Conservation (phyloP, 768 basidiomycete genomes). For the Zangia roseola region DNA sequence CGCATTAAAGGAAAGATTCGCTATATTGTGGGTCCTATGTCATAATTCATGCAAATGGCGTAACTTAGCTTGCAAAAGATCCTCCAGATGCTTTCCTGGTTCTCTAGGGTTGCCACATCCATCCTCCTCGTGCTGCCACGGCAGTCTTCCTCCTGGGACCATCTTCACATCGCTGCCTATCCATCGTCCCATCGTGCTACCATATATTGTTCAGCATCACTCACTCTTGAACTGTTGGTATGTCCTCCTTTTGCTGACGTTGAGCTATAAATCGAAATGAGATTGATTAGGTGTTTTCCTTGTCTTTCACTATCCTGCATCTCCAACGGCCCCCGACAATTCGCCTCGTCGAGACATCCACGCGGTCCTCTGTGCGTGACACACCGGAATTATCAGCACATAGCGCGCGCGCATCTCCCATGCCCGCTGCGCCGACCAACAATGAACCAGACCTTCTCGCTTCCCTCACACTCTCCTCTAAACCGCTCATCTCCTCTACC, state of each 20-base stretch:
- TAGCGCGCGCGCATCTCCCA: conserved; percentile 27
- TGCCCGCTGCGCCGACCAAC: conserved; percentile 17
- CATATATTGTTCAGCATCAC: conserved; percentile 46
- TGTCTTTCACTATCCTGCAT: conserved; percentile 55
- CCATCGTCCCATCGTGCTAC: conserved; percentile 36
- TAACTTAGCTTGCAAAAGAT: conserved; percentile 37
- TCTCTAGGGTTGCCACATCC: conserved; percentile 51
- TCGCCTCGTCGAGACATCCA: conserved; percentile 62
- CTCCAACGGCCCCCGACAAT: conserved; percentile 70
- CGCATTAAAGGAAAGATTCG: conserved; percentile 60
- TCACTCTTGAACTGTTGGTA: conserved; percentile 57
- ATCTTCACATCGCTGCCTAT: conserved; percentile 35
- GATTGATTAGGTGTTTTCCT: conserved; percentile 49
- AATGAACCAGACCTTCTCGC: conserved; percentile 61
- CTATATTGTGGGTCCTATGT: conserved; percentile 54
- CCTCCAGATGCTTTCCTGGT: conserved; percentile 61
- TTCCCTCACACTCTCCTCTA: conserved; percentile 61
- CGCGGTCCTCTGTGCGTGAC: conserved; percentile 35
- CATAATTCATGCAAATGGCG: not conserved
- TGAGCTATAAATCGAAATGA: not conserved
- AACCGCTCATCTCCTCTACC: conserved; percentile 48
- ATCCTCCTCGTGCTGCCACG: conserved; percentile 42
- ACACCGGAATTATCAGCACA: conserved; percentile 38
- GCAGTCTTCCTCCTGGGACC: conserved; percentile 41
- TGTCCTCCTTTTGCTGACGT: conserved; percentile 23